Evolutionary conservation across 1,139 yeast genomes (phyloP), one percentile per base, ranked within the genome.

Genomic region (Debaryomyces fabryi): DNA sequence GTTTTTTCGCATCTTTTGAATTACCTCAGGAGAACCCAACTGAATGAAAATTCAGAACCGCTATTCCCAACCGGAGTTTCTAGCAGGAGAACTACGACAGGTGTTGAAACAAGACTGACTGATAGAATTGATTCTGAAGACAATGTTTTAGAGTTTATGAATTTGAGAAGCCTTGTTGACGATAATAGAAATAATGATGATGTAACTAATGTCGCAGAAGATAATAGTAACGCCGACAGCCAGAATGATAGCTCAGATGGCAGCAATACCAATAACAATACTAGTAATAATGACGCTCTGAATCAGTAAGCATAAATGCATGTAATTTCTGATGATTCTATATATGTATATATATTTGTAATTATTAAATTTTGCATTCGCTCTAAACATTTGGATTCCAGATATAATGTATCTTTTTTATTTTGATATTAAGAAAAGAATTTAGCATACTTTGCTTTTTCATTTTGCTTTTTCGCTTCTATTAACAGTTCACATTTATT

Each of bases 361-460:
- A 18, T 40, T 32, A 15, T 8, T 34, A 16, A 15, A 42, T 35
- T 23, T 43, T 36, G 44, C 37, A 33, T 32, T 32, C 21, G 27
- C 10, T 39, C 29, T 16, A 39, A 12, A 16, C 7, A 35, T 21
- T 20, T 12, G 9, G 13, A 35, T 27, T 12, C n/a, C 5, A 12
- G 30, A 12, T 27, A 27, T 37, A 40, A 8, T 30, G 4, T 13
- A 30, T 13, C 20, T 8, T 30, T 13, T 9, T 32, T 8, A 6
- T 3, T 30, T 13, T 3, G 32, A 13, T 4, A 6, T 48, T 49
- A 65, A 6, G 52, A 52, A 49, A 85, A 85, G 58, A 85, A 85
- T 58, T 81, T 85, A 13, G 88, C 73, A 52, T 82, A 79, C 52
- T 75, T 79, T 32, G 75, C 73, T 59, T 73, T 81, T 49, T 84